Conservation (phyloP, 176 grass and related monocot genomes). For the Paspalum notatum region DNA sequence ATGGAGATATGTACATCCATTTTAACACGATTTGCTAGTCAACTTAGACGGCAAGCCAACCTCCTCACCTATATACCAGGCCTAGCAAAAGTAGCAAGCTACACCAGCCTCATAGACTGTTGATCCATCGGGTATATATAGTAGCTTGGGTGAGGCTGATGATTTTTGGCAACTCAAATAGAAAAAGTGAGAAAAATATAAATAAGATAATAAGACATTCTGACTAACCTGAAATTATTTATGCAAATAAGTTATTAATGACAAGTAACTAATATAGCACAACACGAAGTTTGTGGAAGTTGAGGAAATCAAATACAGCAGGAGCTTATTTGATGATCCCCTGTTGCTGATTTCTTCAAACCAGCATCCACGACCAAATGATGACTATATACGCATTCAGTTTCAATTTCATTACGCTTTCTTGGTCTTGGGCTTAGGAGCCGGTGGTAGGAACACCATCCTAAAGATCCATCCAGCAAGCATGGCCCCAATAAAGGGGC, state of each 20-base stretch:
- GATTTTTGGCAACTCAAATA: background rate
- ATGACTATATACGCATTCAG: background rate
- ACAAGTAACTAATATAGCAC: background rate
- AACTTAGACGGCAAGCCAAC: no score
- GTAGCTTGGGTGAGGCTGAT: background rate
- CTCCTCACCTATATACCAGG: no score
- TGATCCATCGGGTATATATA: background rate
- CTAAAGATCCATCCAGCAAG: constrained; percentile 78
- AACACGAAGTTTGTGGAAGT: background rate
- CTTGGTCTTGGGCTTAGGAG: constrained; percentile 62
- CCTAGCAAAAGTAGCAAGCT: no score
- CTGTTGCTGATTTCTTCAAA: background rate
- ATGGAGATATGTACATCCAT: no score
- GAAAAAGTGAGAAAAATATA: background rate
- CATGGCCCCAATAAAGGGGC: constrained; percentile 88
- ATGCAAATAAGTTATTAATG: background rate
- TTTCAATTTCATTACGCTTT: constrained; percentile 50
- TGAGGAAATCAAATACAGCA: constrained; percentile 15
- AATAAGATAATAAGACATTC: background rate
- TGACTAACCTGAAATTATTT: background rate
- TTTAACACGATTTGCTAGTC: no score
- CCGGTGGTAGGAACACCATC: constrained; percentile 40
- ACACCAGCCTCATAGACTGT: background rate
- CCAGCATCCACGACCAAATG: background rate
- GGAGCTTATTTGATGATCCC: constrained; percentile 11